phyloP scores from a whole-genome alignment of 2,329 filamentous ascomycete species.

The Ophiosphaerella narmari region DNA sequence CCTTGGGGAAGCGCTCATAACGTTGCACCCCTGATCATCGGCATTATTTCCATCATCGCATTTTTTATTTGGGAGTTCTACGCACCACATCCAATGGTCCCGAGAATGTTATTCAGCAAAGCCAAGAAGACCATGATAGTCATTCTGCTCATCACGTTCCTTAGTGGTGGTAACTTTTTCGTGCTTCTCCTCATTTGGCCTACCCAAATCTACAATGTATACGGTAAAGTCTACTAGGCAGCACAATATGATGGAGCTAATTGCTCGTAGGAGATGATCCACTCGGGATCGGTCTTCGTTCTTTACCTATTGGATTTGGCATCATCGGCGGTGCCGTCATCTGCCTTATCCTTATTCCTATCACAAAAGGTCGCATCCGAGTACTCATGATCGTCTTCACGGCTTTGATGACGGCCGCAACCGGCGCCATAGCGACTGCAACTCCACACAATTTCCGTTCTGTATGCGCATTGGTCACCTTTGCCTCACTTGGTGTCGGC shows the following conservation, averaged over 20 bases:
- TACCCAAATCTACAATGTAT: slow-evolving; percentile 40
- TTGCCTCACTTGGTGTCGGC: slow-evolving; percentile 68
- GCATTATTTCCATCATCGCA: slow-evolving; percentile 51
- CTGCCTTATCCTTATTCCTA: slow-evolving; percentile 61
- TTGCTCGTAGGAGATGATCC: slow-evolving; percentile 59
- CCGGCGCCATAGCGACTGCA: slow-evolving; percentile 59
- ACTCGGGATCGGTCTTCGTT: slow-evolving; percentile 66
- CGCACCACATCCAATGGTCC: slow-evolving; percentile 53
- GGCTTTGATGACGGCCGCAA: slow-evolving; percentile 68
- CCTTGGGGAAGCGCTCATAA: slow-evolving; percentile 61
- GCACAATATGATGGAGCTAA: neutral
- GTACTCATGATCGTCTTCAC: slow-evolving; percentile 64
- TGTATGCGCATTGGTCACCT: slow-evolving; percentile 62
- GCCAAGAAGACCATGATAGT: slow-evolving; percentile 36
- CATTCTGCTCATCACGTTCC: slow-evolving; percentile 41
- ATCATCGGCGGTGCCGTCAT: slow-evolving; percentile 66
- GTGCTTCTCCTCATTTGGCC: slow-evolving; percentile 43
- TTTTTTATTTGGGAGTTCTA: slow-evolving; percentile 58
- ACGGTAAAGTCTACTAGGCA: slow-evolving; percentile 20
- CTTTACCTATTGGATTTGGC: slow-evolving; percentile 66
- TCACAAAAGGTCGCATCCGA: slow-evolving; percentile 63
- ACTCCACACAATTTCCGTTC: slow-evolving; percentile 58
- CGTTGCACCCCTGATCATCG: slow-evolving; percentile 59
- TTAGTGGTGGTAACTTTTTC: slow-evolving; percentile 43
- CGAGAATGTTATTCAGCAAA: slow-evolving; percentile 37